phyloP scores from a whole-genome alignment of 169 alveolate genomes.

The Plasmodium cynomolgi region DNA sequence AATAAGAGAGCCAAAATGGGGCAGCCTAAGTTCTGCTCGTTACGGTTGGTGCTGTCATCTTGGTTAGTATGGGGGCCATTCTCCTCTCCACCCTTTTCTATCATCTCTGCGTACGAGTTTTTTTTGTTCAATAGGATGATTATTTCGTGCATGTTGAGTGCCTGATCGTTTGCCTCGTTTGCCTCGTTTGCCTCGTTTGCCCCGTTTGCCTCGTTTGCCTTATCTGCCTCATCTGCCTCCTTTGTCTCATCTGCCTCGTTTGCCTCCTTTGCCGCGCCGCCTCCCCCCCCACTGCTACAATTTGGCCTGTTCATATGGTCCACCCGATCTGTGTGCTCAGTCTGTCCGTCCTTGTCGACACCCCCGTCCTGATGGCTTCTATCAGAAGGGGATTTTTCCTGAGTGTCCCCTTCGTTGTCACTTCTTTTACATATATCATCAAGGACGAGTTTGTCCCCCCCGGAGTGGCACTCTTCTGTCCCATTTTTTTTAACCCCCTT shows the following conservation, averaged over 20 bases:
- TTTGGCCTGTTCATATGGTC: neutral
- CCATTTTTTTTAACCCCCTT: neutral
- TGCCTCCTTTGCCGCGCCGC: neutral
- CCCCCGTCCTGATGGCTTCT: neutral
- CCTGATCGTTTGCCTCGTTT: neutral
- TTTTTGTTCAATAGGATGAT: constrained; percentile 5
- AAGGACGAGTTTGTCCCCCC: neutral
- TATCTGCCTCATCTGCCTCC: no score
- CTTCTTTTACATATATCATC: neutral
- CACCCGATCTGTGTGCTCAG: neutral
- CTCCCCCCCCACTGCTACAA: neutral
- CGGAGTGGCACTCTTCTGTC: neutral
- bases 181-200: no score
- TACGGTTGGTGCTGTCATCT: neutral
- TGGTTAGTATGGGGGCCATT: neutral
- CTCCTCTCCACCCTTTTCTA: constrained; percentile 11
- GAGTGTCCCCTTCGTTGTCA: neutral
- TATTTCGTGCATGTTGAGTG: constrained; percentile 8
- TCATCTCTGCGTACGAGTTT: neutral
- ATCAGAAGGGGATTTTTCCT: neutral
- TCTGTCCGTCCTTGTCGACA: neutral
- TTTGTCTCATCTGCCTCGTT: neutral
- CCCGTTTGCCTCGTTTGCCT: no score
- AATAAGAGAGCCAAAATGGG: neutral
- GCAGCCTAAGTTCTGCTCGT: neutral